A percentile compares a stretch with the other conserved stretches of the same genome.
Conservation (phyloP, 495 filamentous ascomycete genomes). For the Diplogelasinospora grovesii region DNA sequence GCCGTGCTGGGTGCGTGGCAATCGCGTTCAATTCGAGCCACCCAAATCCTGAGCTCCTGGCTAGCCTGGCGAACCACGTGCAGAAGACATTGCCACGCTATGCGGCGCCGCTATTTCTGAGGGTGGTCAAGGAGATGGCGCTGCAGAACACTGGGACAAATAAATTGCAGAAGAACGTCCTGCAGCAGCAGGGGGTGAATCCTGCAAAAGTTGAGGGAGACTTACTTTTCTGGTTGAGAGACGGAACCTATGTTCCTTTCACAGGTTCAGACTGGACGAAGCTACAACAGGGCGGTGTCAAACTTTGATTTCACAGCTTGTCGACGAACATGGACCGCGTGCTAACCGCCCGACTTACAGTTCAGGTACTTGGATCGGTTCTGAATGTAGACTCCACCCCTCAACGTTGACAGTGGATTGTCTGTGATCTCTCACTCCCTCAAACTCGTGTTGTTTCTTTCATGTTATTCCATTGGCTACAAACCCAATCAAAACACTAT, state of each 20-base stretch:
- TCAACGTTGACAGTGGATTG: too few species aligned
- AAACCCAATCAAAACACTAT: too few species aligned
- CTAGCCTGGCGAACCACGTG: conserved; percentile 53
- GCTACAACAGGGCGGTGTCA: conserved; percentile 59
- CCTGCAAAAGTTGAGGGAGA: conserved; percentile 51
- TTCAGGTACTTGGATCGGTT: too few species aligned
- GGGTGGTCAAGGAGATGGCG: conserved; percentile 47
- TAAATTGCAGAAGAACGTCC: conserved; percentile 72
- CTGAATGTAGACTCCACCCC: too few species aligned
- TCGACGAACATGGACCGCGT: neutral
- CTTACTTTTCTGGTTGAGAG: conserved; percentile 57
- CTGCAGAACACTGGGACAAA: conserved; percentile 73
- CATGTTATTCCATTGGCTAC: too few species aligned
- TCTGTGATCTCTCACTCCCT: too few species aligned
- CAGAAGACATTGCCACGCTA: conserved; percentile 56
- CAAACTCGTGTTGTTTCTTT: too few species aligned
- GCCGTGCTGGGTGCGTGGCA: conserved; percentile 76
- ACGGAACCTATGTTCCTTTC: conserved; percentile 63
- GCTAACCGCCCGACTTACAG: neutral
- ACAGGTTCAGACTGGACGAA: conserved; percentile 57
- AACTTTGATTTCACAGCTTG: conserved; percentile 41
- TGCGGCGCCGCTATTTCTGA: conserved; percentile 71
- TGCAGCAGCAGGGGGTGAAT: conserved; percentile 66
- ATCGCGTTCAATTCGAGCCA: conserved; percentile 42
- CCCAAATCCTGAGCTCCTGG: conserved; percentile 34